Conservation (phyloP, 805 yeast genomes). For the Metschnikowia kofuensis region DNA sequence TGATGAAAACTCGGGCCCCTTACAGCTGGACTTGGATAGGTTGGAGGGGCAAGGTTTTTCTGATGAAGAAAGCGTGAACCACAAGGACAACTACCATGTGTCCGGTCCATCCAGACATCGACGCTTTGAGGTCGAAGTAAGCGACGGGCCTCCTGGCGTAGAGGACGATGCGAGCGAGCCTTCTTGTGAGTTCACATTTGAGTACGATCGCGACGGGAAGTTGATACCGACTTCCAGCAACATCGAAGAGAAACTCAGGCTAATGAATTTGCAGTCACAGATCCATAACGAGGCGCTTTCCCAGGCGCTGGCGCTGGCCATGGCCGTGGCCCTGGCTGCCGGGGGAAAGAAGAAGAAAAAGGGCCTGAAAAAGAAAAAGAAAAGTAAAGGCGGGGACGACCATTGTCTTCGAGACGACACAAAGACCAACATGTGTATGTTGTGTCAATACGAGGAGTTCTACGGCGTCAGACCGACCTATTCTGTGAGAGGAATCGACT, state of each 20-base stretch:
- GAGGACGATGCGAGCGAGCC: constrained; percentile 33
- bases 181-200: constrained; percentile 45
- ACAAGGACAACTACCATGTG: constrained; percentile 35
- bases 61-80: too few relatives aligned
- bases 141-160: constrained; percentile 32
- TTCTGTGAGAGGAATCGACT: constrained; percentile 50
- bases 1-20: constrained; percentile 27
- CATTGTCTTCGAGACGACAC: neutral
- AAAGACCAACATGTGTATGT: constrained; percentile 34
- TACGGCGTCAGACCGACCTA: constrained; percentile 50
- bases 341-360: constrained; percentile 15
- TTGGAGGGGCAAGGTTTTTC: constrained; percentile 11
- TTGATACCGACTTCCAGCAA: constrained; percentile 36
- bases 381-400: constrained; percentile 8
- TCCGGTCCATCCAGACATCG: constrained; percentile 33
- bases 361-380: constrained; percentile 12
- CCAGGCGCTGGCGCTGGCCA: constrained; percentile 4
- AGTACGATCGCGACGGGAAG: constrained; percentile 40
- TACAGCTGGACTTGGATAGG: constrained; percentile 11
- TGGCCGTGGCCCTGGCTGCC: constrained; percentile 4
- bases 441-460: constrained; percentile 52
- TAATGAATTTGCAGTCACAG: constrained; percentile 27
- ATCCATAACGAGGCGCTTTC: constrained; percentile 9
- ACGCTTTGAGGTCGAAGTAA: constrained; percentile 42
- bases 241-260: constrained; percentile 37